Evolutionary conservation across 106 monocot species (phyloP), one percentile per base, ranked within the genome.

Genomic region (Agapanthus africanus): DNA sequence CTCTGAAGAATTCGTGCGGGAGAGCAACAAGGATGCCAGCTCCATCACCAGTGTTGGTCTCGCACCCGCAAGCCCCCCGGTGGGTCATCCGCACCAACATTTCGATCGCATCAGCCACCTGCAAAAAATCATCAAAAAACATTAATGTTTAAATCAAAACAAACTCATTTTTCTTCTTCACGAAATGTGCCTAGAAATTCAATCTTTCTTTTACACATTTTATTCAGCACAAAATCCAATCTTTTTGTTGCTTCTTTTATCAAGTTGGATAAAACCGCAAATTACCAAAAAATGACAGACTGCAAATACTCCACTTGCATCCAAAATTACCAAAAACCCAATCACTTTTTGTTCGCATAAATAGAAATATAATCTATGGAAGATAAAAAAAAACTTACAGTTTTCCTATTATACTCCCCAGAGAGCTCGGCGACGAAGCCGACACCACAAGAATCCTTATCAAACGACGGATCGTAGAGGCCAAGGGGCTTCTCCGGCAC

Each of bases 11-110:
- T n/a, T 70, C 82, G 57, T 93, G 97, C 5, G 97, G 97, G 7
- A 99, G 84, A 63, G 87, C 92, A 4, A 93, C 93, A 50, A 99
- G 80, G 51, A 99, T 93, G 41, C 97, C 97, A 38, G 97, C 97
- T 47, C 92, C 97, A 76, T 99, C 97, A n/a, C 97, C 97, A n/a
- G 97, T 93, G 57, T 99, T 99, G 14, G 77, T 69, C 71, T 99
- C 97, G 51, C 97, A 99, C 14, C 97, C 97, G 63, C 97, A 99
- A 25, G 97, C 97, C n/a, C 97, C 92, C 9, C 97, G 73, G 69
- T 99, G 97, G 37, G 97, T 37, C 97, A 99, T 99, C 32, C 97
- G 71, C 39, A 85, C 83, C 65, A 93, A 85, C 99, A 99, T 99
- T 68, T 86, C 85, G 22, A 99, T 63, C 11, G 99, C 93, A 76